Percentiles rank a stretch among this genome's conserved stretches.
phyloP scores from a whole-genome alignment of 139 green algal genomes.

The Picochlorum sp. region DNA sequence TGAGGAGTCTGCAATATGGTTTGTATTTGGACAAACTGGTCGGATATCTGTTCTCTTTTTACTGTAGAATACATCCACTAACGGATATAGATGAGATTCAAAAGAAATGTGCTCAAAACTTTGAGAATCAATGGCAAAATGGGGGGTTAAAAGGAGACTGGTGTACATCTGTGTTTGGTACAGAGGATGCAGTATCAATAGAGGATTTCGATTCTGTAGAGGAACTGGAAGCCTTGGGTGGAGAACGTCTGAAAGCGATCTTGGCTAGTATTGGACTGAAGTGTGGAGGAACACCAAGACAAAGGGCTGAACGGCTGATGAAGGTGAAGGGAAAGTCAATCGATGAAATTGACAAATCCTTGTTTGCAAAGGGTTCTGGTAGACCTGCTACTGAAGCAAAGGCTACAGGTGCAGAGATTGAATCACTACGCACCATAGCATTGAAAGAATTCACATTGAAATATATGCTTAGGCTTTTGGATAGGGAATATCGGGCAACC shows the following conservation, averaged over 20 bases:
- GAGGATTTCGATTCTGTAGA: slow-evolving; percentile 68
- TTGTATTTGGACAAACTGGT: slow-evolving; percentile 56
- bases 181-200: slow-evolving; percentile 45
- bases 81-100: slow-evolving; percentile 38
- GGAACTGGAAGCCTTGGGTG: slow-evolving; percentile 66
- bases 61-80: slow-evolving; percentile 82
- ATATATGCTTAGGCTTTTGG: slow-evolving; percentile 39
- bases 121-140: slow-evolving; percentile 53
- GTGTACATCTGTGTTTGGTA: slow-evolving; percentile 45
- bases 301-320: slow-evolving; percentile 80
- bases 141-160: slow-evolving; percentile 53
- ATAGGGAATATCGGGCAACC: slow-evolving; percentile 61
- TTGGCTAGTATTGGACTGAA: slow-evolving; percentile 81
- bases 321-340: slow-evolving; percentile 46
- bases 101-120: slow-evolving; percentile 46
- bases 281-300: slow-evolving; percentile 70
- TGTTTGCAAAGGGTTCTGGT: slow-evolving; percentile 60
- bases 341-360: slow-evolving; percentile 51
- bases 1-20: slow-evolving; percentile 59
- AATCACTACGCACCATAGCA: slow-evolving; percentile 4
- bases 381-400: slow-evolving; percentile 7
- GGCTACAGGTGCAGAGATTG: background rate
- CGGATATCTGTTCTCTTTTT: slow-evolving; percentile 80
- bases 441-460: slow-evolving; percentile 24
- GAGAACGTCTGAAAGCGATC: slow-evolving; percentile 66